Base-by-base conservation (phyloP, 1,284 basidiomycete species). In the Leccinum angustisporum region DNA sequence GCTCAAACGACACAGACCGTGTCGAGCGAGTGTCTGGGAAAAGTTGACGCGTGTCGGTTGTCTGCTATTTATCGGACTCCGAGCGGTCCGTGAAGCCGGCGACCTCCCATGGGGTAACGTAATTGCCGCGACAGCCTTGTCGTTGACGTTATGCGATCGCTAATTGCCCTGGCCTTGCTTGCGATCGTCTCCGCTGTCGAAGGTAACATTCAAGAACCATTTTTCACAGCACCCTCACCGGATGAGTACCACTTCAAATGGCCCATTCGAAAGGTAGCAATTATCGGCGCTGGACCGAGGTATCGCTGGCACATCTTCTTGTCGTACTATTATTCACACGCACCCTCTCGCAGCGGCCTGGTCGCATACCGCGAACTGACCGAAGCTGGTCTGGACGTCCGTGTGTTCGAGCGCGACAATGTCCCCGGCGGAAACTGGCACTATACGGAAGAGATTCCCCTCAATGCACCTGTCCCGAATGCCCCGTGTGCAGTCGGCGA, bases 221-320 rank as follows among this genome's bases (percentile, higher is more conserved):
- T 70, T 5, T 43, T 46, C 25, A 11, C 56, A 5, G 31, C 55
- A 9, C 16, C 43, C 1, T 36, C 16, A 9, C 30, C 4, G 5
- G 43, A 57, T 18, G 54, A 62, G 9, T 62, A 62, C 25, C 52
- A 61, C 14, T 65, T 68, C 25, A 33, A 33, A 14, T 62, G 64
- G 64, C 61, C 60, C 10, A 70, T 70, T 18, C 57, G 48, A 25
- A 66, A 4, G 51, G 61, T 68, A 14, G 68, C 60, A 5, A 25
- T 68, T 6, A 66, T 68, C 10, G 67, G 68, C 0, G 63, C 68
- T 38, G 68, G 66, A 5, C 63, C 63, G 53, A 60, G 59, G 66
- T 69, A n/a, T 34, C 1, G 16, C 9, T 21, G 2, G 34, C 34
- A 13, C 13, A 36, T 36, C 34, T 34, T 34, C 34, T 13, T 36